These are phyloP conservation scores for Pseudogymnoascus sp. DNA, from an alignment of 2,329 filamentous ascomycete genomes.

Conservation along the genomic window DNA sequence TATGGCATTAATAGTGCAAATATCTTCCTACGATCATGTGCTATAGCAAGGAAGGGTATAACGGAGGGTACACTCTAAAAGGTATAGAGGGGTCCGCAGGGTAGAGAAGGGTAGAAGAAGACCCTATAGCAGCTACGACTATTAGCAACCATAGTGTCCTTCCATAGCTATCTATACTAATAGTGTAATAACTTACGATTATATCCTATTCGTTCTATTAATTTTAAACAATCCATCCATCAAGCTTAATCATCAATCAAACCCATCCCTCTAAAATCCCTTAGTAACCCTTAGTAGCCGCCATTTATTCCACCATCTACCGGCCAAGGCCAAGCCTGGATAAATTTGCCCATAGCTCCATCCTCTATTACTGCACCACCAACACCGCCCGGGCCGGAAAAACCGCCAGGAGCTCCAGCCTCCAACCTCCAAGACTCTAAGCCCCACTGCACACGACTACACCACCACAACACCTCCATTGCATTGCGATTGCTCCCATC, in stretches of 20 bases:
- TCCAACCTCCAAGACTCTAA: background rate
- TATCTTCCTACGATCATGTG: too few species aligned
- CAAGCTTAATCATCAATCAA: too few species aligned
- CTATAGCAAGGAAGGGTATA: too few species aligned
- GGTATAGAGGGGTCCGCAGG: too few species aligned
- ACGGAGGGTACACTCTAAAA: too few species aligned
- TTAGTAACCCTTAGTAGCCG: background rate
- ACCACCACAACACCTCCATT: too few species aligned
- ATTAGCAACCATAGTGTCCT: too few species aligned
- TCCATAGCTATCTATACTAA: too few species aligned
- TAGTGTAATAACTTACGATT: too few species aligned
- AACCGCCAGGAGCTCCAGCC: background rate
- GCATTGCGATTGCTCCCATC: background rate
- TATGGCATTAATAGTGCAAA: background rate
- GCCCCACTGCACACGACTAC: background rate
- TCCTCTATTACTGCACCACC: background rate
- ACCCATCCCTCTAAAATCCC: background rate
- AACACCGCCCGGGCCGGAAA: background rate
- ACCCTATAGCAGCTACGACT: background rate
- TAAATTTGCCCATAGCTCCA: background rate
- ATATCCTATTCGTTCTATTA: too few species aligned
- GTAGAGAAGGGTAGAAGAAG: background rate
- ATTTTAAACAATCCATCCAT: too few species aligned
- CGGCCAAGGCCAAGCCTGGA: background rate
- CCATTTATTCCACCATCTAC: background rate